Evolutionary conservation across 225 moss, liverwort and hornwort species (phyloP).

Genomic region (Neckera pumila): DNA sequence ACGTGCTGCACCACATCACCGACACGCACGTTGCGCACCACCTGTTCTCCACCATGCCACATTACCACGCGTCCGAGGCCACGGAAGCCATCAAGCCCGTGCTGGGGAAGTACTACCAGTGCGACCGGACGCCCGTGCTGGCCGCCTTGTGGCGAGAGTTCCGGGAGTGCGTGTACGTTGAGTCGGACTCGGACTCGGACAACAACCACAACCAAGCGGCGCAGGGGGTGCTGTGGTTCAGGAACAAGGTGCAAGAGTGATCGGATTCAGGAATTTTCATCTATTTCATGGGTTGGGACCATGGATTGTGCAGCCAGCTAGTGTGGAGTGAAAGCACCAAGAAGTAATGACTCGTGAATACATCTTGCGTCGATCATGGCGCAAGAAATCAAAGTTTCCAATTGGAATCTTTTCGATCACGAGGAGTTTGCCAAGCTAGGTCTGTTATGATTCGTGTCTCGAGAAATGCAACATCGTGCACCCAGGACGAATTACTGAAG

Average conservation of each 20-base stretch:
- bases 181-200: conserved; percentile 9
- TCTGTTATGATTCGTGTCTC: not conserved
- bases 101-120: conserved; percentile 70
- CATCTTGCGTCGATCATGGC: not conserved
- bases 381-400: not conserved
- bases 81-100: conserved; percentile 68
- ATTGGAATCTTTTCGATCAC: not conserved
- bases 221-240: conserved; percentile 65
- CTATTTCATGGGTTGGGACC: not conserved
- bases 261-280: not conserved
- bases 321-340: not conserved
- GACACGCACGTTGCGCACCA: conserved; percentile 88
- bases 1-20: conserved; percentile 73
- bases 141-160: conserved; percentile 75
- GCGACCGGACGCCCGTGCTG: conserved; percentile 61
- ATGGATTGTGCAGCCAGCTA: not conserved
- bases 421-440: not conserved
- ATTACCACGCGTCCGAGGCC: conserved; percentile 74
- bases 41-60: conserved; percentile 88
- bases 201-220: not conserved
- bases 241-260: conserved; percentile 20
- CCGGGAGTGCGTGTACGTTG: conserved; percentile 73
- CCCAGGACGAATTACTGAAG: not conserved
- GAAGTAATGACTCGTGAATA: not conserved
- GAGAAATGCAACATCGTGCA: not conserved